These are phyloP conservation scores for Penicillium silybi DNA, from an alignment of 495 filamentous ascomycete genomes.

Conservation along the genomic window DNA sequence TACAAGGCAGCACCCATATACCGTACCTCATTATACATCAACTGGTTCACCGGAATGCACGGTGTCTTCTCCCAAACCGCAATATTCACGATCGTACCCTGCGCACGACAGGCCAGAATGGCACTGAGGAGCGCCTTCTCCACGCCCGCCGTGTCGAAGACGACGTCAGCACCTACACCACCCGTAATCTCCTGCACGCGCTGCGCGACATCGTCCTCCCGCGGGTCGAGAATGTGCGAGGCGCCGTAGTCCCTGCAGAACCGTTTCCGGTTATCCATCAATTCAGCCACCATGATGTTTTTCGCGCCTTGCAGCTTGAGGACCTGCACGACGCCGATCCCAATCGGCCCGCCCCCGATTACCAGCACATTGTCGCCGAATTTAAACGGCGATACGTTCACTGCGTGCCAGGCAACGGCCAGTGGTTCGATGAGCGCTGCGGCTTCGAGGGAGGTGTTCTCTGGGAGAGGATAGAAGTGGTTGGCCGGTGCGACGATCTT, in stretches of 20 bases:
- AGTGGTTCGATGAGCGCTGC: slow-evolving; percentile 57
- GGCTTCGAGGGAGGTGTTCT: slow-evolving; percentile 14
- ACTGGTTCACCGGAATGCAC: slow-evolving; percentile 43
- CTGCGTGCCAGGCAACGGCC: slow-evolving; percentile 60
- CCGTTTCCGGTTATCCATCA: slow-evolving; percentile 43
- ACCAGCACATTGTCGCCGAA: slow-evolving; percentile 44
- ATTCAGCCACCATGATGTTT: slow-evolving; percentile 53
- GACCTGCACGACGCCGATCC: slow-evolving; percentile 52
- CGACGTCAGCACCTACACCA: slow-evolving; percentile 49
- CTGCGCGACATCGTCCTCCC: slow-evolving; percentile 46
- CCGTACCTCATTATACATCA: slow-evolving; percentile 45
- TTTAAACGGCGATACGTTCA: slow-evolving; percentile 47
- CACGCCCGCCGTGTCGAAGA: slow-evolving; percentile 58
- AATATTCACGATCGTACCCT: slow-evolving; percentile 59
- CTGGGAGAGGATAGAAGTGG: slow-evolving; percentile 27
- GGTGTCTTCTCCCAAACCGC: slow-evolving; percentile 57
- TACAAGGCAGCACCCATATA: slow-evolving; percentile 53
- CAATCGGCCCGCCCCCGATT: slow-evolving; percentile 58
- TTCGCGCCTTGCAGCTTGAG: slow-evolving; percentile 45
- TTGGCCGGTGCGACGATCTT: slow-evolving; percentile 24
- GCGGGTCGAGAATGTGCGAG: slow-evolving; percentile 52
- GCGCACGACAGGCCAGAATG: slow-evolving; percentile 43
- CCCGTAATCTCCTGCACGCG: slow-evolving; percentile 42
- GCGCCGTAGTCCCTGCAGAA: slow-evolving; percentile 53
- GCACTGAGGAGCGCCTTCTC: slow-evolving; percentile 47